A percentile compares a stretch with the other conserved stretches of the same genome.
These are phyloP conservation scores for Sporothrix brasiliensis DNA, from an alignment of 2,329 filamentous ascomycete genomes.

Conservation along the genomic window DNA sequence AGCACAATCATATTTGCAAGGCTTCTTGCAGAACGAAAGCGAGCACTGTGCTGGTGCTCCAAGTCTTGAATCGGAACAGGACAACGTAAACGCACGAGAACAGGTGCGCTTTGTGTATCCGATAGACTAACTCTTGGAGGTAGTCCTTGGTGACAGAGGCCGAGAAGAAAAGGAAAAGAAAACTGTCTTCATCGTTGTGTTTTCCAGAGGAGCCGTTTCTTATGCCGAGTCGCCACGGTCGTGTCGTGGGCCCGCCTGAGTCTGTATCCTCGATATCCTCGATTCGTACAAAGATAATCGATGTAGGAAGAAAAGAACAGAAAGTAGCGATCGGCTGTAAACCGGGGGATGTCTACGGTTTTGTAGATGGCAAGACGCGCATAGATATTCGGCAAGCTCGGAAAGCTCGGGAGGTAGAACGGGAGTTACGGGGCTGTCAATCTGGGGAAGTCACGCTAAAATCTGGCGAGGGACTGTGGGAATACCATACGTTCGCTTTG, in stretches of 20 bases:
- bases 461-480: neutral
- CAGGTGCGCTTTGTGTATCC: too few species aligned
- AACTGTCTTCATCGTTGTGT: neutral
- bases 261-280: neutral
- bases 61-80: too few species aligned
- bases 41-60: too few species aligned
- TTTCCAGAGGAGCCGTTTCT: neutral
- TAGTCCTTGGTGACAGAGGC: too few species aligned
- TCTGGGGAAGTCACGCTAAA: conserved; percentile 14
- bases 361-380: neutral
- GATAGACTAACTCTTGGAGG: too few species aligned
- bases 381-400: conserved; percentile 10
- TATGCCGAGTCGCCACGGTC: neutral
- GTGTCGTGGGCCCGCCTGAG: neutral
- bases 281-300: neutral
- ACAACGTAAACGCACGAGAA: too few species aligned
- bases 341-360: neutral
- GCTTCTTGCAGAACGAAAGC: too few species aligned
- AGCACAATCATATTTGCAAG: too few species aligned
- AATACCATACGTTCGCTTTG: neutral
- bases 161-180: too few species aligned
- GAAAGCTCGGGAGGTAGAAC: neutral
- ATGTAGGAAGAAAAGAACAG: neutral
- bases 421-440: neutral
- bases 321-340: neutral